These are phyloP conservation scores for Barnettozyma salicaria DNA, from an alignment of 805 yeast species.

Conservation along the genomic window DNA sequence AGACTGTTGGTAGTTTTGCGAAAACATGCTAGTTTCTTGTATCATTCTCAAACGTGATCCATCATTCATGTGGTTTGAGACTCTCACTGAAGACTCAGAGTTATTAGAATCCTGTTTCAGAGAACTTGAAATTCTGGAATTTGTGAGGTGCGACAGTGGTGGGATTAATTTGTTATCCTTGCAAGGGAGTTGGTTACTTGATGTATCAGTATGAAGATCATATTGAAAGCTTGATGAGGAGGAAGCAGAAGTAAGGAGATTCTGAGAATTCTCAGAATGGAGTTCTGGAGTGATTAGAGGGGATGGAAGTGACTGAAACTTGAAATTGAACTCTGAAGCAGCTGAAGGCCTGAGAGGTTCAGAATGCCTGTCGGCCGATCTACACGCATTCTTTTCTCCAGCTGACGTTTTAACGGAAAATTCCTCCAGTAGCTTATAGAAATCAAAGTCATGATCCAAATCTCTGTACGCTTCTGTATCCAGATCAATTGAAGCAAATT, in stretches of 20 bases:
- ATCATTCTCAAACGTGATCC: too few species aligned
- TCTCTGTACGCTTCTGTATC: slow-evolving; percentile 55
- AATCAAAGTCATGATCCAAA: slow-evolving; percentile 50
- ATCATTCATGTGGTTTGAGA: too few species aligned
- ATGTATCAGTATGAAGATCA: too few species aligned
- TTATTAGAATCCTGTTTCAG: too few species aligned
- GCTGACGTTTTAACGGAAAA: slow-evolving; percentile 3
- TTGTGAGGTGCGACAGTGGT: too few species aligned
- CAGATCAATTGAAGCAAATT: slow-evolving; percentile 48
- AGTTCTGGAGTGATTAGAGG: slow-evolving; percentile 27
- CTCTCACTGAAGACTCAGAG: too few species aligned
- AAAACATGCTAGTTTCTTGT: too few species aligned
- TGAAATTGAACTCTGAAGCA: slow-evolving; percentile 4
- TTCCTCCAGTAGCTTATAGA: slow-evolving; percentile 27
- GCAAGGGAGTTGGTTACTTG: too few species aligned
- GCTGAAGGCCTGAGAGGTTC: slow-evolving; percentile 6
- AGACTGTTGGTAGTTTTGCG: too few species aligned
- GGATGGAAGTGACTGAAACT: slow-evolving; percentile 20
- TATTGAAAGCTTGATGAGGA: slow-evolving; percentile 13
- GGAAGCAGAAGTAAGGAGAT: not conserved
- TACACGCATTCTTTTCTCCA: not conserved
- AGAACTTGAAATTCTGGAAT: too few species aligned
- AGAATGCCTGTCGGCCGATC: slow-evolving; percentile 4
- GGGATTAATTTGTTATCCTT: too few species aligned
- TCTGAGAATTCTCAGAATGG: too few species aligned